These are phyloP conservation scores for Aspergillus sp. DNA, from an alignment of 2,329 filamentous ascomycete genomes.

Conservation along the genomic window DNA sequence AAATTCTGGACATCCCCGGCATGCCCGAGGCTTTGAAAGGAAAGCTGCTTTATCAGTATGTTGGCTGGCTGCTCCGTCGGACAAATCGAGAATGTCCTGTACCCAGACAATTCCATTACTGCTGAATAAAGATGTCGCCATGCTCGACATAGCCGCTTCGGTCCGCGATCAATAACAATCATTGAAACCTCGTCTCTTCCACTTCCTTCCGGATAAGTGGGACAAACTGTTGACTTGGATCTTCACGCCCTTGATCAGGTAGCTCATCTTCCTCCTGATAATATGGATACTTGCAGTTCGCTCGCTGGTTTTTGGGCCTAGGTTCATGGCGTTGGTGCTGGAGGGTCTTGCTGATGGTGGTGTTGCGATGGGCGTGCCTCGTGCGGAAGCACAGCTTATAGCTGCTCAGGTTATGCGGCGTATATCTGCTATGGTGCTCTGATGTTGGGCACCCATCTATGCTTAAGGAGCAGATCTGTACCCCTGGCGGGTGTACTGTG, in stretches of 20 bases:
- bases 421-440: slow-evolving; percentile 51
- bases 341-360: slow-evolving; percentile 56
- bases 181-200: slow-evolving; percentile 41
- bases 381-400: slow-evolving; percentile 56
- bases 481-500: slow-evolving; percentile 58
- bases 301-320: slow-evolving; percentile 57
- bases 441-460: slow-evolving; percentile 56
- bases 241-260: slow-evolving; percentile 47
- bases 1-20: slow-evolving; percentile 29
- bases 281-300: slow-evolving; percentile 51
- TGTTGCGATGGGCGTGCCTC: slow-evolving; percentile 56
- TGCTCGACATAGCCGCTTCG: slow-evolving; percentile 42
- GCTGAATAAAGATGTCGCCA: slow-evolving; percentile 15
- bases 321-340: slow-evolving; percentile 53
- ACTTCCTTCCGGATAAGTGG: slow-evolving; percentile 38
- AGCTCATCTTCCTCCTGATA: slow-evolving; percentile 43
- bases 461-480: slow-evolving; percentile 55
- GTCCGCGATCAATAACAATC: slow-evolving; percentile 43
- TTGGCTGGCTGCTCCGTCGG: slow-evolving; percentile 40
- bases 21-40: slow-evolving; percentile 33
- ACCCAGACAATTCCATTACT: slow-evolving; percentile 2
- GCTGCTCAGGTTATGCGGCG: slow-evolving; percentile 55
- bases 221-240: slow-evolving; percentile 33
- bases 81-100: slow-evolving; percentile 26
- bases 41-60: slow-evolving; percentile 47